Base-by-base conservation (phyloP, 139 green algal genomes). In the Chlorella sp. region DNA sequence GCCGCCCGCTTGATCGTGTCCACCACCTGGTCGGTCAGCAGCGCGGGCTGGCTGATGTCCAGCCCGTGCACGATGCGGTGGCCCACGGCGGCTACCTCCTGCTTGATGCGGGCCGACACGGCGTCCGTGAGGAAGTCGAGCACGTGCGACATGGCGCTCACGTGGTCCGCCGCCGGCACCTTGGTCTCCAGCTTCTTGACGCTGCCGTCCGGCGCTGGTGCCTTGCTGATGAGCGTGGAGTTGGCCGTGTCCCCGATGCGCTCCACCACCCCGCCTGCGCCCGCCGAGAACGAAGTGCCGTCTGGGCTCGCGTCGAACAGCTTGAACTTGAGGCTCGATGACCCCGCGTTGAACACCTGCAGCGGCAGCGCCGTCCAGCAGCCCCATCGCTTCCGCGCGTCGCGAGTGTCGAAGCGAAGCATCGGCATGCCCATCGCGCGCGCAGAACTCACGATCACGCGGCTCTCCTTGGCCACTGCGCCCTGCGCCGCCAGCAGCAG, bases 1-100 rank as follows among this genome's bases (percentile, higher is more conserved):
- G 74, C 71, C 5, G 88, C 89, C 20, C 87, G 33, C 55, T 59
- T 49, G 62, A 97, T 92, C 14, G 75, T 83, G 23, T 35, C 60
- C 6, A 88, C 74, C 10, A 90, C 80, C 0, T 71, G 31, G 20
- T 85, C 71, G 10, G 70, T 75, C 30, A 97, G 82, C 26, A 94
- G 70, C 31, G 78, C 64, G 0, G 92, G 71, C 23, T 81, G 34
- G 36, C 69, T 83, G 29, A 94, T 81, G 26, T 91, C 74, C 27
- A 90, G 80, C 30, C 92, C 92, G 74, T 97, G 92, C 31, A 97
- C 92, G 3, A 97, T 79, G 23, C 92, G 64, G 55, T 88, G 83
- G 0, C 76, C 76, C 0, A 85, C 76, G 30, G 82, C 75, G 22
- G 49, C 1, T 33, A 93, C 83, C 30, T 92, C 42, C 10, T 55